These are phyloP conservation scores for Gautieria morchelliformis DNA, from an alignment of 768 basidiomycete genomes.

Conservation along the genomic window DNA sequence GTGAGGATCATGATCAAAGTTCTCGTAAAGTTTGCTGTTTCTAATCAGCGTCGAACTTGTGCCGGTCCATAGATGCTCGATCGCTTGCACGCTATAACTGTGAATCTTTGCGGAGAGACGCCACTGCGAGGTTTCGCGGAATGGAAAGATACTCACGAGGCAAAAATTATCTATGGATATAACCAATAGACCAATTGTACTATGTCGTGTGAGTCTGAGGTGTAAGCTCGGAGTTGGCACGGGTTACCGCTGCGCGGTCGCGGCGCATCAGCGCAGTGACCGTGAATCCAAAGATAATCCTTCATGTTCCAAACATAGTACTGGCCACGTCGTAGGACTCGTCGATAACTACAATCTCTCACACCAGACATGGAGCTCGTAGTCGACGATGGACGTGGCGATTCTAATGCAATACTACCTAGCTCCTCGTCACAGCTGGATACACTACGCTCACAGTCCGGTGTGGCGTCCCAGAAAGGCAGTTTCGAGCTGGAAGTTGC, in stretches of 20 bases:
- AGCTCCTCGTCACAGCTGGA: not conserved
- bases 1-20: too few relatives aligned
- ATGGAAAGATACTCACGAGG: conserved; percentile 22
- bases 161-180: not conserved
- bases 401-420: not conserved
- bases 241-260: too few relatives aligned
- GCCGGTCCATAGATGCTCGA: too few relatives aligned
- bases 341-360: not conserved
- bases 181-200: too few relatives aligned
- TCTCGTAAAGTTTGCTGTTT: too few relatives aligned
- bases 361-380: not conserved
- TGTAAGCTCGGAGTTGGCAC: too few relatives aligned
- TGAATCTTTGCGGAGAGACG: conserved; percentile 31
- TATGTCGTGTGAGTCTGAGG: too few relatives aligned
- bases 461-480: not conserved
- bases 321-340: too few relatives aligned
- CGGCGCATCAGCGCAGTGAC: too few relatives aligned
- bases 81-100: conserved; percentile 19
- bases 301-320: too few relatives aligned
- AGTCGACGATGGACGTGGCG: not conserved
- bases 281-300: too few relatives aligned
- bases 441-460: not conserved
- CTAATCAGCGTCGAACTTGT: too few relatives aligned
- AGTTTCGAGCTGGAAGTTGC: not conserved
- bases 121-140: conserved; percentile 28